Conservation (phyloP, 176 grass and related monocot genomes). For the Hsuehochloa calcarea region DNA sequence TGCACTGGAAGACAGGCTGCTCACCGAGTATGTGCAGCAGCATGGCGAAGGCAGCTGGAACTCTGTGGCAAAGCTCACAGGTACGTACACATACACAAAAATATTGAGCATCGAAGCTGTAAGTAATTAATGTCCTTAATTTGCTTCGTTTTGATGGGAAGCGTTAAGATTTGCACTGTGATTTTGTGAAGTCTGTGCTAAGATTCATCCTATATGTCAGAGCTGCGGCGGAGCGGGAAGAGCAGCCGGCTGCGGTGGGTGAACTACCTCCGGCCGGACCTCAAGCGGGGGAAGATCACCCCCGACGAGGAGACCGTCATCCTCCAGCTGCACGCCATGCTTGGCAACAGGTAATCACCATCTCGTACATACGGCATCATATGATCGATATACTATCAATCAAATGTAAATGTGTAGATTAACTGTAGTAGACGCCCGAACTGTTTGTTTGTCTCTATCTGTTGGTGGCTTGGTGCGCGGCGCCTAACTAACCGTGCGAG, state of each 20-base stretch:
- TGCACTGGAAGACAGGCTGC: slow-evolving; percentile 75
- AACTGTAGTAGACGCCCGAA: slow-evolving; percentile 8
- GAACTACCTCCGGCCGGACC: slow-evolving; percentile 91
- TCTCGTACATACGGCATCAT: not conserved
- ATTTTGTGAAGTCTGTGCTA: not conserved
- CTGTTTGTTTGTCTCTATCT: not conserved
- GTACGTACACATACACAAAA: not conserved
- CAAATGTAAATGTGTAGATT: not conserved
- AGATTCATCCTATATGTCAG: slow-evolving; percentile 21
- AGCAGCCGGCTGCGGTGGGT: slow-evolving; percentile 93
- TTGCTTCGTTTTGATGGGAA: not conserved
- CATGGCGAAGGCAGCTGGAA: slow-evolving; percentile 96
- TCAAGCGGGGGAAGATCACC: slow-evolving; percentile 95
- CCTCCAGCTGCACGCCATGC: slow-evolving; percentile 82
- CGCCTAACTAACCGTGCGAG: slow-evolving; percentile 34
- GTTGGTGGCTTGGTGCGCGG: not conserved
- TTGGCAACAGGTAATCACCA: slow-evolving; percentile 69
- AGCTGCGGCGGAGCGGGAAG: slow-evolving; percentile 77
- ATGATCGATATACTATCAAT: not conserved
- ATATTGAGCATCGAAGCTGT: not conserved
- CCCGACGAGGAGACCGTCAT: slow-evolving; percentile 86
- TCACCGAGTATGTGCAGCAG: slow-evolving; percentile 81
- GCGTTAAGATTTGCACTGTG: not conserved
- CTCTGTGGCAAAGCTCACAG: slow-evolving; percentile 85
- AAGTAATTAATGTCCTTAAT: not conserved